These are phyloP conservation scores for Parastagonospora nodorum DNA, from an alignment of 2,329 filamentous ascomycete genomes.

Conservation along the genomic window DNA sequence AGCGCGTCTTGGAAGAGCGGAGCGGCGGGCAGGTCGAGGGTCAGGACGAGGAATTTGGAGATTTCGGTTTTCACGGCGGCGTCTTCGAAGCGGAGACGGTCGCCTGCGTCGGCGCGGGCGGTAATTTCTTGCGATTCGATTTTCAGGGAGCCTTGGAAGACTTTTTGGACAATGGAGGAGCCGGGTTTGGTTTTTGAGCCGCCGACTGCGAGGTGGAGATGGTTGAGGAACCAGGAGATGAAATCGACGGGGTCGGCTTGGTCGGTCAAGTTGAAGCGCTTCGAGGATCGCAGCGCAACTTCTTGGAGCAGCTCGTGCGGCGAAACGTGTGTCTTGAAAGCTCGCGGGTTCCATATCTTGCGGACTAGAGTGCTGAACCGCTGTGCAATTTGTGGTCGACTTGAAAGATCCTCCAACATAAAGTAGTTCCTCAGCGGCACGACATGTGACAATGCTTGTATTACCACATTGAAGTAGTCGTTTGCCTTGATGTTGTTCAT, in stretches of 20 bases:
- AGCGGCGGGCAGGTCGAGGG: constrained; percentile 86
- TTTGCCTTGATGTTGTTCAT: constrained; percentile 99
- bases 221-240: constrained; percentile 95
- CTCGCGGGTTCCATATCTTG: constrained; percentile 97
- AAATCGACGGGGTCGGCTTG: constrained; percentile 98
- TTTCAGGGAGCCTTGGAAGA: constrained; percentile 91
- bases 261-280: constrained; percentile 86
- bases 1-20: constrained; percentile 96
- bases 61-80: constrained; percentile 79
- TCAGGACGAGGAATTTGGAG: constrained; percentile 86
- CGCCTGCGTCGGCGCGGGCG: constrained; percentile 82
- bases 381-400: constrained; percentile 79
- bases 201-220: constrained; percentile 87
- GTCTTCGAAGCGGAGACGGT: constrained; percentile 91
- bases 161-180: constrained; percentile 84
- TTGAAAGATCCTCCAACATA: constrained; percentile 80
- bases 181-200: constrained; percentile 86
- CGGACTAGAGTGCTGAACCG: constrained; percentile 87
- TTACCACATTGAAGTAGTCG: constrained; percentile 95
- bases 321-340: constrained; percentile 95
- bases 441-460: constrained; percentile 90
- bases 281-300: constrained; percentile 85
- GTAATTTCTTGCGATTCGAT: constrained; percentile 95
- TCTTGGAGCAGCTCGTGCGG: constrained; percentile 97
- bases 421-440: constrained; percentile 88